A percentile compares a stretch with the other conserved stretches of the same genome.
phyloP scores from a whole-genome alignment of 148 eudicot species.

The Cornus controversa region DNA sequence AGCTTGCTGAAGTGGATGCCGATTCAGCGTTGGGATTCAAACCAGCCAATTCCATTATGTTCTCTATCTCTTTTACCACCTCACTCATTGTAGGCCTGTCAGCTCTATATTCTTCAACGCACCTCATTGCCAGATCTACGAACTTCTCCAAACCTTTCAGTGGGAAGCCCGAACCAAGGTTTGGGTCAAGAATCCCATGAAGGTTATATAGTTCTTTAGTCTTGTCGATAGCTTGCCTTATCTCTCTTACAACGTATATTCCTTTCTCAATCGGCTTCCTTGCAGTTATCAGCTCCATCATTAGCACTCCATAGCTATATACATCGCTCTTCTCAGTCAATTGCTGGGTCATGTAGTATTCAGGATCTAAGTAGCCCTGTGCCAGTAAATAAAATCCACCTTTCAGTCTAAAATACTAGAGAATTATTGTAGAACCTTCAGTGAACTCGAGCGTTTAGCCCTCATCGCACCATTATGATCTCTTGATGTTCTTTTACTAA shows the following conservation, averaged over 20 bases:
- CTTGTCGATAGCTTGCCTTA: slow-evolving; percentile 35
- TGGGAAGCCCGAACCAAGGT: slow-evolving; percentile 6
- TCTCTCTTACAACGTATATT: slow-evolving; percentile 45
- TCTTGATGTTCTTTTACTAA: too few species aligned
- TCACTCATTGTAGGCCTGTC: too few species aligned
- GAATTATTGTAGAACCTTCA: too few species aligned
- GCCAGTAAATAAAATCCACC: background rate
- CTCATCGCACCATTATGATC: too few species aligned
- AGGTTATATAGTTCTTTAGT: slow-evolving; percentile 38
- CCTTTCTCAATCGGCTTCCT: slow-evolving; percentile 53
- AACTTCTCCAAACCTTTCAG: slow-evolving; percentile 41
- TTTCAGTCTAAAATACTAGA: background rate
- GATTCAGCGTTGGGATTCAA: too few species aligned
- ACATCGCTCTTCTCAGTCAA: slow-evolving; percentile 54
- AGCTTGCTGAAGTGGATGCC: too few species aligned
- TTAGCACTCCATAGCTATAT: slow-evolving; percentile 59
- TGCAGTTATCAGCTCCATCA: slow-evolving; percentile 54
- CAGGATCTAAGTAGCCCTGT: slow-evolving; percentile 56
- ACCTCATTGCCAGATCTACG: slow-evolving; percentile 48
- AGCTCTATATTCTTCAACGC: slow-evolving; percentile 45
- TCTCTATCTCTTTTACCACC: too few species aligned
- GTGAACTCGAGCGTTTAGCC: too few species aligned
- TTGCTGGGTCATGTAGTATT: too few species aligned
- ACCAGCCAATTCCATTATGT: too few species aligned
- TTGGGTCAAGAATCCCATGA: slow-evolving; percentile 40